Percentiles rank a stretch among this genome's conserved stretches.
Evolutionary conservation across 805 yeast species (phyloP).

Genomic region (Pichia insulana): DNA sequence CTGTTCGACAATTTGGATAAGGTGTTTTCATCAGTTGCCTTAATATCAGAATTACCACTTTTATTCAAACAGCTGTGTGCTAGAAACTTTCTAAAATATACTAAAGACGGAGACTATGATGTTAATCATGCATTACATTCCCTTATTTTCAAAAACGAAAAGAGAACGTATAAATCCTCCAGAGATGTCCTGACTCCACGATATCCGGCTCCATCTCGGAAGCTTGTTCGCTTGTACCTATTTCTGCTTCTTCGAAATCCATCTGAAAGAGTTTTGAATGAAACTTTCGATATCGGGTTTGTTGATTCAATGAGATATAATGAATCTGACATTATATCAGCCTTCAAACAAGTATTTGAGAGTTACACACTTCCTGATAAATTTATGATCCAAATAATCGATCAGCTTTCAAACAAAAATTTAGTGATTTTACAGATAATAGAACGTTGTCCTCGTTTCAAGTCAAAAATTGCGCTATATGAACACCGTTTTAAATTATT

Average conservation of each 20-base stretch:
- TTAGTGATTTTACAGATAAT: constrained; percentile 2
- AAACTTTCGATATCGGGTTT: constrained; percentile 2
- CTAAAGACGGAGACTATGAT: too few relatives aligned
- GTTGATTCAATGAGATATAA: constrained; percentile 8
- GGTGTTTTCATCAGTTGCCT: too few relatives aligned
- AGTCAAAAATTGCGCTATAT: neutral
- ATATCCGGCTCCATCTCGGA: constrained; percentile 5
- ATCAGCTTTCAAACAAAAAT: constrained; percentile 1
- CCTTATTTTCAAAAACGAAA: too few relatives aligned
- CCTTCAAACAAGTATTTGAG: constrained; percentile 4
- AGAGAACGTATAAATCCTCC: too few relatives aligned
- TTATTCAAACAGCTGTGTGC: too few relatives aligned
- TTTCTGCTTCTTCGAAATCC: neutral
- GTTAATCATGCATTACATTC: too few relatives aligned
- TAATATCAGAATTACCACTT: too few relatives aligned
- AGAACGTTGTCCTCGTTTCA: neutral
- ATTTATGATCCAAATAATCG: constrained; percentile 3
- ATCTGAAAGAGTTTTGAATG: neutral
- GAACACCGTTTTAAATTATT: constrained; percentile 5
- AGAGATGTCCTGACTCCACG: constrained; percentile 2
- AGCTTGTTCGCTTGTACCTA: constrained; percentile 1
- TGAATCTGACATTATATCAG: neutral
- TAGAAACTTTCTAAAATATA: too few relatives aligned
- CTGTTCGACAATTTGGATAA: too few relatives aligned
- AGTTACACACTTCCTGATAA: neutral